Conservation (phyloP, 305 asterid genomes). For the Stenogyne calaminthoides region DNA sequence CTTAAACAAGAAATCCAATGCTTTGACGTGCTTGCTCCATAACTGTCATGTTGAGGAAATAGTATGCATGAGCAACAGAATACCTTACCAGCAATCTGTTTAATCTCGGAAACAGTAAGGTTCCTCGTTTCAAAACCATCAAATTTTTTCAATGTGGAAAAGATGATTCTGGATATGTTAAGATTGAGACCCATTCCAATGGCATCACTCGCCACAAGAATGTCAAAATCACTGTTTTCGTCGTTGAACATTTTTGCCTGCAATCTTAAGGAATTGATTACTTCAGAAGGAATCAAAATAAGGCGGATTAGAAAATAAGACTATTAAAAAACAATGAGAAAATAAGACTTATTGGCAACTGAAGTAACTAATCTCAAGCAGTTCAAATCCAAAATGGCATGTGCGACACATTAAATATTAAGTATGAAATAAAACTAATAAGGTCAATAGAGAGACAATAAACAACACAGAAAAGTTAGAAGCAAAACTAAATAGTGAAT, state of each 20-base stretch:
- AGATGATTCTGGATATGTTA: slow-evolving; percentile 87
- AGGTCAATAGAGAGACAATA: neutral
- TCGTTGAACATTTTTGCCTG: slow-evolving; percentile 98
- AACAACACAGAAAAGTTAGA: neutral
- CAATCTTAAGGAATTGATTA: slow-evolving; percentile 60
- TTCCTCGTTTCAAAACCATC: slow-evolving; percentile 77
- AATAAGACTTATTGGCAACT: neutral
- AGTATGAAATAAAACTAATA: neutral
- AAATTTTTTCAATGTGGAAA: slow-evolving; percentile 74
- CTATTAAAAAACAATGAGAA: neutral
- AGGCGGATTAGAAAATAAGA: neutral
- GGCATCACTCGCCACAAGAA: slow-evolving; percentile 97
- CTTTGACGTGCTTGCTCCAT: slow-evolving; percentile 5
- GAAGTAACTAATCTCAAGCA: neutral
- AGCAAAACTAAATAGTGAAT: slow-evolving; percentile 1
- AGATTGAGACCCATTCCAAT: slow-evolving; percentile 99
- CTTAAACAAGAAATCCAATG: slow-evolving; percentile 13
- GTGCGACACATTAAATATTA: neutral
- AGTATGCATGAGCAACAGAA: slow-evolving; percentile 14
- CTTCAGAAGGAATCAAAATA: slow-evolving; percentile 38
- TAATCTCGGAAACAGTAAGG: slow-evolving; percentile 85
- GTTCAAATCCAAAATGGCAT: slow-evolving; percentile 17
- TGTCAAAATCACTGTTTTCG: slow-evolving; percentile 75
- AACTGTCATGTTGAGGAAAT: slow-evolving; percentile 16
- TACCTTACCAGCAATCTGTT: slow-evolving; percentile 90